A percentile compares a stretch with the other conserved stretches of the same genome.
phyloP scores from a whole-genome alignment of 2,329 filamentous ascomycete genomes.

The Pseudopyrenochaeta lycopersici region DNA sequence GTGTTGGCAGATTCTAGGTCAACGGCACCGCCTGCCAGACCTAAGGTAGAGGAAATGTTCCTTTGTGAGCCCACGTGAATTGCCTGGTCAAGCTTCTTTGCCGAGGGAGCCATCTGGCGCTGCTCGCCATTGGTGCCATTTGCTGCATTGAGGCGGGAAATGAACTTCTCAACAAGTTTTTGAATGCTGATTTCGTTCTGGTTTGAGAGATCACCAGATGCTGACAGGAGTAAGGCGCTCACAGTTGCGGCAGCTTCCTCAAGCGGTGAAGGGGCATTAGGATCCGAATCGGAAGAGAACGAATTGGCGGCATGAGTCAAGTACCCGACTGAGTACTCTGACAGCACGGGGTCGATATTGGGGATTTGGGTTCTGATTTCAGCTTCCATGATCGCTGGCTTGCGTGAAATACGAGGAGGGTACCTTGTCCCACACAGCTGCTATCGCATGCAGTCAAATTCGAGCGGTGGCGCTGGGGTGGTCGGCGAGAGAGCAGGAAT shows the following conservation, averaged over 20 bases:
- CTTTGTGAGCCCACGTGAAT: constrained; percentile 93
- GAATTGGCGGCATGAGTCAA: constrained; percentile 90
- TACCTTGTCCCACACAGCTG: constrained; percentile 27
- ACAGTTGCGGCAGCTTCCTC: constrained; percentile 84
- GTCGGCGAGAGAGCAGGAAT: constrained; percentile 21
- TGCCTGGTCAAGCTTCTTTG: constrained; percentile 89
- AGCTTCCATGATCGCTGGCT: constrained; percentile 73
- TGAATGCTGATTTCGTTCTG: constrained; percentile 80
- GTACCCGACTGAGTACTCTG: constrained; percentile 94
- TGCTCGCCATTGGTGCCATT: constrained; percentile 74
- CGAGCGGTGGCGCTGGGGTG: constrained; percentile 30
- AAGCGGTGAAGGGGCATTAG: constrained; percentile 76
- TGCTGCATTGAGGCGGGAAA: constrained; percentile 77
- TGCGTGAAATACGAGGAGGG: constrained; percentile 21
- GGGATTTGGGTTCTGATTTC: constrained; percentile 86
- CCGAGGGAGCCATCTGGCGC: constrained; percentile 75
- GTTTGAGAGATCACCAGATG: constrained; percentile 81
- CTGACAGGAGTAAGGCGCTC: constrained; percentile 88
- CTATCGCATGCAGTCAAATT: constrained; percentile 19
- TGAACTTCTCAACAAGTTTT: constrained; percentile 88
- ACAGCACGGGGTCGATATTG: constrained; percentile 86
- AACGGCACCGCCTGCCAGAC: constrained; percentile 82
- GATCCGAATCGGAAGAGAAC: constrained; percentile 77
- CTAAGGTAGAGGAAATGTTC: constrained; percentile 95
- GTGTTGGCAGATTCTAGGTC: constrained; percentile 93